Percentiles rank a stretch among this genome's conserved stretches.
Conservation (phyloP, 2,329 filamentous ascomycete species). For the Cladophialophora exuberans region DNA sequence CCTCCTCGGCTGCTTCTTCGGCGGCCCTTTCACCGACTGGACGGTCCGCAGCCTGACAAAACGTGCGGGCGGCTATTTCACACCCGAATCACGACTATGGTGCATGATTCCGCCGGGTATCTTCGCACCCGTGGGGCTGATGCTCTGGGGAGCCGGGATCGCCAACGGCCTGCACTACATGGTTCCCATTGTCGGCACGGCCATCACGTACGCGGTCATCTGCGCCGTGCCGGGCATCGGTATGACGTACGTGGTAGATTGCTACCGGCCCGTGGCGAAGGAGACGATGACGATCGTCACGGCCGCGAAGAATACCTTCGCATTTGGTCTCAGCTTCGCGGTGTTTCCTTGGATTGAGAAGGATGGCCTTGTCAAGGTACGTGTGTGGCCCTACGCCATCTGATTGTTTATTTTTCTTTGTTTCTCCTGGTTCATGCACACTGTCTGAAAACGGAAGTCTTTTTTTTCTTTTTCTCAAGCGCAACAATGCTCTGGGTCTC, state of each 20-base stretch:
- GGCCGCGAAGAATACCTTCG: slow-evolving; percentile 14
- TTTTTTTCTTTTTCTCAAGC: neutral
- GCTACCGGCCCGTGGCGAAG: slow-evolving; percentile 10
- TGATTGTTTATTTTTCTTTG: neutral
- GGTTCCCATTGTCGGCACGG: slow-evolving; percentile 11
- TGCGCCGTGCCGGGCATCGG: slow-evolving; percentile 8
- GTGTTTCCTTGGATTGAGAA: slow-evolving; percentile 16
- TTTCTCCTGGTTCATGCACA: neutral
- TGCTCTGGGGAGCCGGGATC: slow-evolving; percentile 62
- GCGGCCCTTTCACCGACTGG: slow-evolving; percentile 81
- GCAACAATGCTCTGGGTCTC: no score
- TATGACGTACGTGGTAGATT: slow-evolving; percentile 21
- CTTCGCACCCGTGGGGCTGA: slow-evolving; percentile 78
- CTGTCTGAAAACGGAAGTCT: neutral
- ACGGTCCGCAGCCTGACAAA: slow-evolving; percentile 79
- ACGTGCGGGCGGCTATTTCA: slow-evolving; percentile 85
- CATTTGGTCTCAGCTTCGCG: slow-evolving; percentile 20
- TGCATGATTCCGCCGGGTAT: slow-evolving; percentile 81
- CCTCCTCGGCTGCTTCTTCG: slow-evolving; percentile 84
- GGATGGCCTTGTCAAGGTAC: slow-evolving; percentile 17
- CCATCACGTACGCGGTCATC: slow-evolving; percentile 14
- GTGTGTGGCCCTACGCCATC: neutral
- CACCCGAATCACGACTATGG: slow-evolving; percentile 86
- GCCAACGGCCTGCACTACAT: slow-evolving; percentile 3
- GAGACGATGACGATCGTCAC: slow-evolving; percentile 21